Percentiles rank a stretch among this genome's conserved stretches.
Conservation (phyloP, 768 basidiomycete species). For the Lentinula edodes region DNA sequence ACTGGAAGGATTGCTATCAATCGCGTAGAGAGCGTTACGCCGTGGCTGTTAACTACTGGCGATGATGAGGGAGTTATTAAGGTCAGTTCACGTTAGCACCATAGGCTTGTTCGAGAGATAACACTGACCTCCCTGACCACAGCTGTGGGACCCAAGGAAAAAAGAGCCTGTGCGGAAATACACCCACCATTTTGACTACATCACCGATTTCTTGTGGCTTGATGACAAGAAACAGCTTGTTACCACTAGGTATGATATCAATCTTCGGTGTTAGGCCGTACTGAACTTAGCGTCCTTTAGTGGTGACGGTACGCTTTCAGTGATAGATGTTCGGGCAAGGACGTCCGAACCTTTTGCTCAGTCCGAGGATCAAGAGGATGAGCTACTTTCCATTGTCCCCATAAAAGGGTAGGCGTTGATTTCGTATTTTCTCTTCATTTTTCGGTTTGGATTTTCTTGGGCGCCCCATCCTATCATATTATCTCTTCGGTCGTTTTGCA, state of each 20-base stretch:
- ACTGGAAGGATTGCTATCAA: slow-evolving; percentile 71
- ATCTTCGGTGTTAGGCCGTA: background rate
- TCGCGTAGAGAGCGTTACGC: slow-evolving; percentile 67
- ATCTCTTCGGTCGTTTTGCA: background rate
- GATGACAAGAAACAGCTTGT: slow-evolving; percentile 81
- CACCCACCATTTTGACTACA: slow-evolving; percentile 90
- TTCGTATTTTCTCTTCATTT: slow-evolving; percentile 9
- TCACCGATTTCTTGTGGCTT: slow-evolving; percentile 87
- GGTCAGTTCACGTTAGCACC: slow-evolving; percentile 32
- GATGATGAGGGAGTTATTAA: slow-evolving; percentile 95
- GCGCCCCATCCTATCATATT: background rate
- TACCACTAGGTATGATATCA: slow-evolving; percentile 66
- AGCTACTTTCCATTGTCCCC: slow-evolving; percentile 77
- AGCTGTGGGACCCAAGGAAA: slow-evolving; percentile 91
- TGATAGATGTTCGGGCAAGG: slow-evolving; percentile 85
- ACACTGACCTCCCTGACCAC: background rate
- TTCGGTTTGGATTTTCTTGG: slow-evolving; percentile 7
- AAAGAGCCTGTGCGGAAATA: slow-evolving; percentile 60
- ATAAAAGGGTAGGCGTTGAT: slow-evolving; percentile 64
- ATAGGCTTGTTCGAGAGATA: background rate
- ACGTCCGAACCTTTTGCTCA: slow-evolving; percentile 73
- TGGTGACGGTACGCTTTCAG: slow-evolving; percentile 90
- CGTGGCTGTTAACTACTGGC: slow-evolving; percentile 75
- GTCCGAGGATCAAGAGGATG: slow-evolving; percentile 96
- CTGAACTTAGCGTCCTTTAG: slow-evolving; percentile 30